A percentile compares a stretch with the other conserved stretches of the same genome.
These are phyloP conservation scores for Asterophora parasitica DNA, from an alignment of 768 basidiomycete species.

Conservation along the genomic window DNA sequence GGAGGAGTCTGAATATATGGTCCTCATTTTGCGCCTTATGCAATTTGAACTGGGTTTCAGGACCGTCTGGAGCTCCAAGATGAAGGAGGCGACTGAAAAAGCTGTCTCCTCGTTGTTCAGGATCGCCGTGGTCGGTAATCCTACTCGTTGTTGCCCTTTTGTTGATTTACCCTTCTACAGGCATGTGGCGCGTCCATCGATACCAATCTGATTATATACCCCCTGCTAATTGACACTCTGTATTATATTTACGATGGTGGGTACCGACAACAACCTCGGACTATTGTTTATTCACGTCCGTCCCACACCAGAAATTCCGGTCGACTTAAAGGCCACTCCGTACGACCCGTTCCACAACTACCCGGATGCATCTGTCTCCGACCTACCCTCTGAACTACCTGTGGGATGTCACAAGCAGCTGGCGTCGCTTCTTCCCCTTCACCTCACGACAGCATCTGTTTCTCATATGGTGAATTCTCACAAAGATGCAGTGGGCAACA, in stretches of 20 bases:
- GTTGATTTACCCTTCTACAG: conserved; percentile 28
- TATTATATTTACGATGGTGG: conserved; percentile 72
- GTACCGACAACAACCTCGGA: conserved; percentile 11
- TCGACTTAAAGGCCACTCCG: conserved; percentile 47
- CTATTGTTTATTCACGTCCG: not conserved
- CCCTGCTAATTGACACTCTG: conserved; percentile 68
- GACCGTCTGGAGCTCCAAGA: conserved; percentile 47
- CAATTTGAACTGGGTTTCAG: conserved; percentile 73
- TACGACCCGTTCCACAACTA: conserved; percentile 66
- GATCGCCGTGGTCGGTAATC: conserved; percentile 43
- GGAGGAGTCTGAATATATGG: conserved; percentile 36
- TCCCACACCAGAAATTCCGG: conserved; percentile 52
- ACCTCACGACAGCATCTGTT: conserved; percentile 47
- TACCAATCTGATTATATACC: conserved; percentile 54
- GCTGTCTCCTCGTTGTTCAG: conserved; percentile 43
- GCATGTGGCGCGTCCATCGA: conserved; percentile 48
- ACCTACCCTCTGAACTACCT: conserved; percentile 55
- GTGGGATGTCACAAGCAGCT: conserved; percentile 54
- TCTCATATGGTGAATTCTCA: conserved; percentile 55
- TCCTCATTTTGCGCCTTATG: conserved; percentile 60
- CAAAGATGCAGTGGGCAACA: conserved; percentile 47
- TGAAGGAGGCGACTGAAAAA: conserved; percentile 40
- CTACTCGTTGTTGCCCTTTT: conserved; percentile 4
- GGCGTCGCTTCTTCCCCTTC: conserved; percentile 50
- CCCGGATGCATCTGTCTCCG: conserved; percentile 43